Evolutionary conservation across 2,329 filamentous ascomycete genomes (phyloP).

Genomic region (Pseudocercospora crystallina): DNA sequence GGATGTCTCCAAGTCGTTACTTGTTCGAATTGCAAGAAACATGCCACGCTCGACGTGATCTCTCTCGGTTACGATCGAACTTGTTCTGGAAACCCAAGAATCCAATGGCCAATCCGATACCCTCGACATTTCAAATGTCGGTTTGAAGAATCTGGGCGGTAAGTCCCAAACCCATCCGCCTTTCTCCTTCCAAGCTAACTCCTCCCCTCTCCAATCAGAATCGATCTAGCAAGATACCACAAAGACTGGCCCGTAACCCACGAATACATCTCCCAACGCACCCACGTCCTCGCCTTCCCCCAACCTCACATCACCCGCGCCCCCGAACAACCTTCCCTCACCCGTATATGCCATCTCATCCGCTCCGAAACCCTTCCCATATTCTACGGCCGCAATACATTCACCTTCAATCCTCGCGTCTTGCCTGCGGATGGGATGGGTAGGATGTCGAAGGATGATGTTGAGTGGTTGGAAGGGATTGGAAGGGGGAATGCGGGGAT

Average conservation of each 20-base stretch:
- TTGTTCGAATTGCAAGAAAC: conserved; percentile 11
- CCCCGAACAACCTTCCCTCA: conserved; percentile 15
- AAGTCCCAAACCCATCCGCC: too few relatives aligned
- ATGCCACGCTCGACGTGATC: not conserved
- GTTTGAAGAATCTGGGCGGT: not conserved
- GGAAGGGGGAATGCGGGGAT: not conserved
- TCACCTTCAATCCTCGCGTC: conserved; percentile 9
- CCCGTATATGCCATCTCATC: conserved; percentile 11
- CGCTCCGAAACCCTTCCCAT: conserved; percentile 16
- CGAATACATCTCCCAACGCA: conserved; percentile 5
- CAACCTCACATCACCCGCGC: conserved; percentile 1
- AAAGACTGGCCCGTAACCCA: conserved; percentile 7
- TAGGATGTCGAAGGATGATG: not conserved
- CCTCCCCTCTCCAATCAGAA: not conserved
- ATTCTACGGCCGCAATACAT: conserved; percentile 18
- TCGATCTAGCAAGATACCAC: conserved; percentile 10
- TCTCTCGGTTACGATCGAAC: conserved; percentile 3
- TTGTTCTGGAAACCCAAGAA: conserved; percentile 5
- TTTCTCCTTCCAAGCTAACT: not conserved
- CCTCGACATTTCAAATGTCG: conserved; percentile 12
- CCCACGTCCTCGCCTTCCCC: not conserved
- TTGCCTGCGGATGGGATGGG: conserved; percentile 1
- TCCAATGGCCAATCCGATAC: conserved; percentile 8
- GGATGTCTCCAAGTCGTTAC: conserved; percentile 15
- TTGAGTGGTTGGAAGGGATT: conserved; percentile 4